Evolutionary conservation across 2,329 filamentous ascomycete species (phyloP).

Genomic region (Cordyceps cateniannulata): DNA sequence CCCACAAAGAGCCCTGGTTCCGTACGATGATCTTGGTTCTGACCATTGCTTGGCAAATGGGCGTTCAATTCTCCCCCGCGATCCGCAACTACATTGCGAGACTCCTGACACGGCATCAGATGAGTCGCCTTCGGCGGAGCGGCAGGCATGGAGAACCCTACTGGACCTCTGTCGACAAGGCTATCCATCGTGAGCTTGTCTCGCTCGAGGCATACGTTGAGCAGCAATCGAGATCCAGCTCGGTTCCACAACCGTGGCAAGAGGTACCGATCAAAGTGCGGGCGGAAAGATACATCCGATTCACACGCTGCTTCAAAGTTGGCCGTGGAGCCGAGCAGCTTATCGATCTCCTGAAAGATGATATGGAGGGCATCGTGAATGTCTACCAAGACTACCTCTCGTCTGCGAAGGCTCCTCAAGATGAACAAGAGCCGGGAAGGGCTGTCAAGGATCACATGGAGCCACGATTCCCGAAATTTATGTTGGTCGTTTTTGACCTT

Average conservation of each 20-base stretch:
- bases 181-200: conserved; percentile 11
- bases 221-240: not conserved
- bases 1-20: conserved; percentile 14
- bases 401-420: not conserved
- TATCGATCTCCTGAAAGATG: conserved; percentile 15
- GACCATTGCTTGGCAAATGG: conserved; percentile 16
- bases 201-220: conserved; percentile 8
- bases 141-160: not conserved
- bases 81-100: conserved; percentile 13
- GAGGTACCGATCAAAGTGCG: conserved; percentile 14
- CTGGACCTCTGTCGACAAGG: conserved; percentile 13
- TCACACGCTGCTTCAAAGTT: conserved; percentile 14
- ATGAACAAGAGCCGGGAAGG: not conserved
- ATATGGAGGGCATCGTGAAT: conserved; percentile 16
- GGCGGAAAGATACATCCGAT: conserved; percentile 17
- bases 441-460: conserved; percentile 11
- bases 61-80: conserved; percentile 14
- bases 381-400: conserved; percentile 15
- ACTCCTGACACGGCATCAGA: conserved; percentile 13
- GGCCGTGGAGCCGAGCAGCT: conserved; percentile 16
- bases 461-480: conserved; percentile 15
- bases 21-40: conserved; percentile 16
- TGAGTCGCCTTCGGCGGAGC: not conserved
- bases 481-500: conserved; percentile 17
- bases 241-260: conserved; percentile 5